Base-by-base conservation (phyloP, 208 protist genomes). In the Crithidia bombi region DNA sequence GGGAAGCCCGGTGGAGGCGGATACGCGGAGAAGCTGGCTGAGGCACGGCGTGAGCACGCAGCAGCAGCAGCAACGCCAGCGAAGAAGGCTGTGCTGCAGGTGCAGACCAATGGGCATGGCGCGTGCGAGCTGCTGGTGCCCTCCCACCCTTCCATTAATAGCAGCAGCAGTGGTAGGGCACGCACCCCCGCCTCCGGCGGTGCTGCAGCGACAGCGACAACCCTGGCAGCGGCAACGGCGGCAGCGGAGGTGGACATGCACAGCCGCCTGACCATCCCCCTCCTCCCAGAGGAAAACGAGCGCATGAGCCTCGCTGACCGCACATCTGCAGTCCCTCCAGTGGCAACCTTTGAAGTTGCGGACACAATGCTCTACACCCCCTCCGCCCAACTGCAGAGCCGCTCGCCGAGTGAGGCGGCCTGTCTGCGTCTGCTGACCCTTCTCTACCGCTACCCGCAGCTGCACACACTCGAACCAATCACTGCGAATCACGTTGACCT, bases 381-480 rank as follows among this genome's bases (percentile, higher is more conserved):
- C 12, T 58, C 62, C 9, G 55, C 33, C 1, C 63, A 65, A 7
- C 36, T 69, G 36, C 63, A 52, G 3, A 76, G 71, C 35, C 55
- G 71, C 35, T 30, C 54, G 0, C 71, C 61, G 15, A 70, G 41
- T 23, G 77, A 77, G 35, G 71, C 61, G 23, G 39, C 62, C 6
- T 65, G 77, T 23, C 56, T 83, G 28, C 79, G 79, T 1, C 69
- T 84, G 0, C 49, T 84, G 15, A 67, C 74, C 15, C 32, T 78
- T 3, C 56, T 84, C 15, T 75, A 75, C 28, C 74, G 79, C 32
- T 81, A 72, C 47, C 68, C 64, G 0, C 56, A 63, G n/a, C 49
- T 76, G 25, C 69, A 76, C 65, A 44, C 73, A 49, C 77, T 87
- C 38, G 73, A 83, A 56, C 41, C 56, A 2, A 55, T 87, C n/a